Evolutionary conservation across 164 flowering plant genomes (phyloP).

Genomic region (Stephania cephalantha): DNA sequence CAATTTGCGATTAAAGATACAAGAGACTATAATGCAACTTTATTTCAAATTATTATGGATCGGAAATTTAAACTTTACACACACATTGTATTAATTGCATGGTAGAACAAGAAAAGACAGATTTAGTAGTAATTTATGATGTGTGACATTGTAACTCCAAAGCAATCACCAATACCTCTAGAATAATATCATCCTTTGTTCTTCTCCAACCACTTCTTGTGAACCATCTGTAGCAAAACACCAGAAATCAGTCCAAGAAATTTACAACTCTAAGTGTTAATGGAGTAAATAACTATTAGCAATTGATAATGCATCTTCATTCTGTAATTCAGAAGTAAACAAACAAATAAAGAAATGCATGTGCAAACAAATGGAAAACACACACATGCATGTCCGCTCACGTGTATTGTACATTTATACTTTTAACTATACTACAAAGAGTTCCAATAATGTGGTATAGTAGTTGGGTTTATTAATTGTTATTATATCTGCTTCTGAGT

Average conservation of each 20-base stretch:
- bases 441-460: too few species aligned
- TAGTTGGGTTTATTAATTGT: too few species aligned
- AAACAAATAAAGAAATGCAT: not conserved
- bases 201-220: conserved; percentile 94
- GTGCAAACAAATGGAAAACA: too few species aligned
- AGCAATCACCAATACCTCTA: conserved; percentile 53
- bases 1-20: not conserved
- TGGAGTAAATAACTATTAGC: conserved; percentile 4
- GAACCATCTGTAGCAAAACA: conserved; percentile 55
- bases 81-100: not conserved
- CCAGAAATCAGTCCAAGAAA: conserved; percentile 8
- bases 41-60: not conserved
- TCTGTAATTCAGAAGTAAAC: not conserved
- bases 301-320: conserved; percentile 4
- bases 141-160: not conserved
- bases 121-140: not conserved
- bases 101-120: not conserved
- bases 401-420: too few species aligned
- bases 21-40: not conserved
- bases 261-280: not conserved
- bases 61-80: not conserved
- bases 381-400: too few species aligned
- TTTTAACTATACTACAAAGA: too few species aligned
- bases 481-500: too few species aligned
- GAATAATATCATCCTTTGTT: conserved; percentile 75